Evolutionary conservation across 164 flowering plant genomes (phyloP).

Genomic region (Umbellularia californica): DNA sequence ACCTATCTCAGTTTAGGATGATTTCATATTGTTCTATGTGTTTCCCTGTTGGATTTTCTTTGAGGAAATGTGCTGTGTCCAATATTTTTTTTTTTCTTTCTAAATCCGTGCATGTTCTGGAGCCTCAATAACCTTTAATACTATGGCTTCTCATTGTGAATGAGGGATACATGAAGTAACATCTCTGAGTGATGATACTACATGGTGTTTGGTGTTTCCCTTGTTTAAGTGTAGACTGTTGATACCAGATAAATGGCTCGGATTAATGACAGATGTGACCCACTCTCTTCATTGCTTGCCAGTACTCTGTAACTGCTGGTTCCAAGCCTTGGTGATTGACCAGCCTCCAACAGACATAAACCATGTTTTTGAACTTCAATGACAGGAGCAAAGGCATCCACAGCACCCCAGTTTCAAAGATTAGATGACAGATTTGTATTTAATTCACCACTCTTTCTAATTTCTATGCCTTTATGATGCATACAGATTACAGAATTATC

Average conservation of each 20-base stretch:
- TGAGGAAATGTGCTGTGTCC: no score
- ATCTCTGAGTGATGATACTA: not conserved
- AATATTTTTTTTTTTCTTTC: no score
- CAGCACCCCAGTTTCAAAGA: not conserved
- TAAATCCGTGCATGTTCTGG: no score
- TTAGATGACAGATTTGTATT: not conserved
- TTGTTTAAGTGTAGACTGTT: no score
- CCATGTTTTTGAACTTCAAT: not conserved
- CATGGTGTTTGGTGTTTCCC: not conserved
- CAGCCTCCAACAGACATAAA: no score
- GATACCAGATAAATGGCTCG: not conserved
- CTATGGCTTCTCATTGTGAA: not conserved
- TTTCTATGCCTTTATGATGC: not conserved
- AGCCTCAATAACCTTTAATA: not conserved
- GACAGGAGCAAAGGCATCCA: not conserved
- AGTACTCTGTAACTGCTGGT: no score
- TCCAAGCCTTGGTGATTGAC: no score
- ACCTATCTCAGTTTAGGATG: no score
- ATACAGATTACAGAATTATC: no score
- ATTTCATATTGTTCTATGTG: no score
- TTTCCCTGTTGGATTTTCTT: no score
- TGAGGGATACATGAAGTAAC: not conserved
- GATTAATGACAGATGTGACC: not conserved
- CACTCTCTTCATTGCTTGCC: not conserved
- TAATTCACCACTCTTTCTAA: not conserved